Conservation (phyloP, 2,329 filamentous ascomycete genomes). For the Colletotrichum lupini region DNA sequence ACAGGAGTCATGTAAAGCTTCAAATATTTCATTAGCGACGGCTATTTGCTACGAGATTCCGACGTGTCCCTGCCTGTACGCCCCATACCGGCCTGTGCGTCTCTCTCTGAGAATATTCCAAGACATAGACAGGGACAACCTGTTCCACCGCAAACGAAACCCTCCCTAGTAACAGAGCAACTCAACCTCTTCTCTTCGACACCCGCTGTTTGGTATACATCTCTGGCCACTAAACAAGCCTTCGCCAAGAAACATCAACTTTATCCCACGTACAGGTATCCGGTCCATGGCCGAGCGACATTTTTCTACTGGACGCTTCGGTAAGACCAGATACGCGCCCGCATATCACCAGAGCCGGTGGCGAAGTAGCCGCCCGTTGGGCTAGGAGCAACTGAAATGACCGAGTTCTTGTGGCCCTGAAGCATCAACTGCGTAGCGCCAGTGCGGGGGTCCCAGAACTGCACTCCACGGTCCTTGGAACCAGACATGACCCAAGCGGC, state of each 20-base stretch:
- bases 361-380: conserved; percentile 90
- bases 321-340: conserved; percentile 96
- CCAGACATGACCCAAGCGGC: conserved; percentile 96
- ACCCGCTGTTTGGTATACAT: conserved; percentile 24
- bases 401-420: conserved; percentile 98
- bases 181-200: background rate
- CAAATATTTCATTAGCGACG: conserved; percentile 34
- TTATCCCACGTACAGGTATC: background rate
- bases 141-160: conserved; percentile 1
- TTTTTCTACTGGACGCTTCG: conserved; percentile 46
- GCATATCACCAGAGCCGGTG: conserved; percentile 97
- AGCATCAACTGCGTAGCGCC: conserved; percentile 97
- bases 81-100: conserved; percentile 27
- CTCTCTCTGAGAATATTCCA: conserved; percentile 24
- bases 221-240: background rate
- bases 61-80: conserved; percentile 32
- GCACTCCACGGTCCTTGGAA: conserved; percentile 95
- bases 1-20: conserved; percentile 2
- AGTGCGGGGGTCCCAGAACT: conserved; percentile 97
- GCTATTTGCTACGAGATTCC: conserved; percentile 33
- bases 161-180: conserved; percentile 11
- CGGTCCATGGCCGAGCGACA: background rate
- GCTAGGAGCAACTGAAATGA: conserved; percentile 96
- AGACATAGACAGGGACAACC: conserved; percentile 15
- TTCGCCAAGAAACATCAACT: background rate